Conservation (phyloP, 1,284 basidiomycete genomes). For the Cutaneotrichosporon cutaneum region DNA sequence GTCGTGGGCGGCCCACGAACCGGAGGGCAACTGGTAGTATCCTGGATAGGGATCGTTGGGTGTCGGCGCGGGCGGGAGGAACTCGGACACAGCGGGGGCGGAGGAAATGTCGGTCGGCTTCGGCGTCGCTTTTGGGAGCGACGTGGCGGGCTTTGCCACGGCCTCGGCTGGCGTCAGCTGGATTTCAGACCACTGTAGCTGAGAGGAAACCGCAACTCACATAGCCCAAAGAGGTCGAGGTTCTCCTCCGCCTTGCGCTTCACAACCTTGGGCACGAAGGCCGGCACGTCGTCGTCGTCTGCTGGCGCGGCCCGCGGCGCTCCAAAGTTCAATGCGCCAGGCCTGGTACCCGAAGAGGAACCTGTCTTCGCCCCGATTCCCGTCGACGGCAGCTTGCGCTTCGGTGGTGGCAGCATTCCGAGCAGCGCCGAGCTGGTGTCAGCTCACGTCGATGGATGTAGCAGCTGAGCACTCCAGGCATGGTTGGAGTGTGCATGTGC, state of each 20-base stretch:
- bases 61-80: conserved; percentile 71
- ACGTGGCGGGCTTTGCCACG: conserved; percentile 8
- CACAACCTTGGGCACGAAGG: conserved; percentile 22
- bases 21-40: conserved; percentile 79
- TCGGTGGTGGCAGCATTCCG: conserved; percentile 52
- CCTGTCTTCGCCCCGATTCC: background rate
- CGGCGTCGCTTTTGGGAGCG: conserved; percentile 14
- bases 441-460: too few relatives aligned
- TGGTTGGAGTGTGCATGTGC: too few relatives aligned
- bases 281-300: conserved; percentile 31
- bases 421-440: conserved; percentile 42
- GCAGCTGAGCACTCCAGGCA: too few relatives aligned
- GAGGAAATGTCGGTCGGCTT: conserved; percentile 42
- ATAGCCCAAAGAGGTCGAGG: conserved; percentile 50
- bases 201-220: conserved; percentile 33
- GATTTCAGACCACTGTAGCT: background rate
- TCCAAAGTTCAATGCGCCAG: background rate
- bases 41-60: conserved; percentile 77
- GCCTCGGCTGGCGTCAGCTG: conserved; percentile 19
- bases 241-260: conserved; percentile 25
- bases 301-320: background rate
- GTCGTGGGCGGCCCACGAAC: conserved; percentile 75
- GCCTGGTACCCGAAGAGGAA: background rate
- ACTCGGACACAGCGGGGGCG: conserved; percentile 57
- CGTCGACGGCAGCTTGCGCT: conserved; percentile 40